Evolutionary conservation across 768 basidiomycete species (phyloP).

Genomic region (Pisolithus marmoratus): DNA sequence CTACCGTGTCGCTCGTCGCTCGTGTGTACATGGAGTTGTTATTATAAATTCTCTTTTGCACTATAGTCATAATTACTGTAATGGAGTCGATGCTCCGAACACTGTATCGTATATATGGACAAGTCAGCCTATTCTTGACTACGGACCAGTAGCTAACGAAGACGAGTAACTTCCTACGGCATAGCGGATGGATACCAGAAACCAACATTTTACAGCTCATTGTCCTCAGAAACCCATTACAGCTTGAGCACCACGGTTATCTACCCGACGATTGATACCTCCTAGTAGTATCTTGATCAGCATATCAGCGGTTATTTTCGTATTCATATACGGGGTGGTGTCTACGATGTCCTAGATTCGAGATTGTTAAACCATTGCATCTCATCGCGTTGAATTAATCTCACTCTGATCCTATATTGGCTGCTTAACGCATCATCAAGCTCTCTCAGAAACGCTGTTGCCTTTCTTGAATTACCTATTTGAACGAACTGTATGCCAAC

Average conservation of each 20-base stretch:
- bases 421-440: slow-evolving; percentile 53
- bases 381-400: slow-evolving; percentile 2
- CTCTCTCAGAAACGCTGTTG: slow-evolving; percentile 41
- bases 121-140: too few species aligned
- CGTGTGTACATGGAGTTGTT: too few species aligned
- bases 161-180: neutral
- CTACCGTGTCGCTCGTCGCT: too few species aligned
- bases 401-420: slow-evolving; percentile 40
- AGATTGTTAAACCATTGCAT: neutral
- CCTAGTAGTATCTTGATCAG: slow-evolving; percentile 62
- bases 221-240: slow-evolving; percentile 11
- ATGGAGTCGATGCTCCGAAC: neutral
- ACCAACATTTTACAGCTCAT: neutral
- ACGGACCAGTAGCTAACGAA: neutral
- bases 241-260: slow-evolving; percentile 25
- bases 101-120: neutral
- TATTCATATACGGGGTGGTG: slow-evolving; percentile 49
- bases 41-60: too few species aligned
- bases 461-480: slow-evolving; percentile 43
- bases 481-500: slow-evolving; percentile 72
- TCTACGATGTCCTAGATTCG: slow-evolving; percentile 59
- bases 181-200: too few species aligned
- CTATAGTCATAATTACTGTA: too few species aligned
- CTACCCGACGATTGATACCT: slow-evolving; percentile 56
- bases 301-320: slow-evolving; percentile 38